Percentiles rank a stretch among this genome's conserved stretches.
Evolutionary conservation across 164 flowering plant genomes (phyloP).

Genomic region (Liriodendron chinense): DNA sequence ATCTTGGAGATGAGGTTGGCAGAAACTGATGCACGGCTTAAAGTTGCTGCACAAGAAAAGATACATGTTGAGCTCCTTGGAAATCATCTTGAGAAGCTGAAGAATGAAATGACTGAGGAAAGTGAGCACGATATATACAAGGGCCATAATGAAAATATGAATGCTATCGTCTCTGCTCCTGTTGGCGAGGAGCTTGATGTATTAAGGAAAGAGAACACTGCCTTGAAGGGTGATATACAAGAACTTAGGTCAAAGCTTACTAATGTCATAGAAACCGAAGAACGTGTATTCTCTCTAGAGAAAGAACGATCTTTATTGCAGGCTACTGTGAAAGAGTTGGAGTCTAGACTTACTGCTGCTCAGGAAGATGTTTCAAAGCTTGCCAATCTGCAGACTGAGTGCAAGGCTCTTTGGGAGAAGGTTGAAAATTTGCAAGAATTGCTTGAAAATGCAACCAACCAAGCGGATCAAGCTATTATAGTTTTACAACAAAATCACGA

Average conservation of each 20-base stretch:
- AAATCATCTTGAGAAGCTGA: slow-evolving; percentile 68
- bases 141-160: slow-evolving; percentile 14
- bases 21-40: slow-evolving; percentile 82
- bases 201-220: slow-evolving; percentile 58
- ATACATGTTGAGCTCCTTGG: slow-evolving; percentile 68
- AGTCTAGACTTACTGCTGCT: slow-evolving; percentile 52
- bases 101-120: slow-evolving; percentile 38
- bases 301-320: slow-evolving; percentile 54
- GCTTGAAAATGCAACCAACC: slow-evolving; percentile 69
- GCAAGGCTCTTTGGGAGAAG: slow-evolving; percentile 54
- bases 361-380: slow-evolving; percentile 71
- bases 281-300: slow-evolving; percentile 58
- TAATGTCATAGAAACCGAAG: slow-evolving; percentile 52
- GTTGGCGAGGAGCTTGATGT: slow-evolving; percentile 57
- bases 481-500: slow-evolving; percentile 81
- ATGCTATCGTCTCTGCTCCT: slow-evolving; percentile 23
- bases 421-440: slow-evolving; percentile 65
- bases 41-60: slow-evolving; percentile 82
- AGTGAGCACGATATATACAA: slow-evolving; percentile 18
- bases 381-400: slow-evolving; percentile 57
- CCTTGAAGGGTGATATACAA: slow-evolving; percentile 58
- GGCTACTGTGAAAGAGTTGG: slow-evolving; percentile 61
- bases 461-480: slow-evolving; percentile 78
- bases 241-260: slow-evolving; percentile 48
- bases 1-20: slow-evolving; percentile 74